Base-by-base conservation (phyloP, 345 rosid genomes). In the Heritiera fomes region DNA sequence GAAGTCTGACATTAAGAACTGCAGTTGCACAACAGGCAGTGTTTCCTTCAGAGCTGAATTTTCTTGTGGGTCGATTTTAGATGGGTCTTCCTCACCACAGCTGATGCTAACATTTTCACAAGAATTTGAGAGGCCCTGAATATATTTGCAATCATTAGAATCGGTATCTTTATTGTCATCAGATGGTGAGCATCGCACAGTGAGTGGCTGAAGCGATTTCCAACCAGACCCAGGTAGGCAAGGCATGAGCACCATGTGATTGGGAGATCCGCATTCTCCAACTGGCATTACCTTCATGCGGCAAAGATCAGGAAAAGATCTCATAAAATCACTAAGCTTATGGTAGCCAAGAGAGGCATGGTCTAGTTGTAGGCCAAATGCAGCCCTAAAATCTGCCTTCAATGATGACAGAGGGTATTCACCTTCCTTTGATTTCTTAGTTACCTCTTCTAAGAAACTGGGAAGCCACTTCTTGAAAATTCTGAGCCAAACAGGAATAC, bases 361-460 rank as follows among this genome's bases (percentile, higher is more conserved):
- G 69, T 94, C 92, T 59, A 94, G 66, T 38, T 94, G 94, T 63
- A 87, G 80, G 75, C 90, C 90, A 84, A 83, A 94, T 50, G 77
- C 78, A 80, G 86, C 76, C 65, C 86, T 89, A 85, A 92, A 94
- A 83, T 94, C 98, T 20, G 89, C 83, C 88, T 94, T 94, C 71
- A 92, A 87, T 62, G 97, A 94, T 59, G 98, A 92, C 12, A 94
- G 90, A 72, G 98, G 92, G 86, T 92, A 94, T 71, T 80, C 84
- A 67, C 34, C 85, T 60, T 77, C 89, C 59, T 69, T 75, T 62
- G 61, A 68, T 77, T 32, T 78, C 65, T 58, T 77, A 72, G 90
- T 82, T 66, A 73, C 70, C 76, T 83, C 82, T 63, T 59, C 64
- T 68, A 94, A 79, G 86, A 87, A 87, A 65, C 60, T 5, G 23